Percentiles rank a stretch among this genome's conserved stretches.
phyloP scores from a whole-genome alignment of 1,139 yeast species.

The Taiozyma sp. region DNA sequence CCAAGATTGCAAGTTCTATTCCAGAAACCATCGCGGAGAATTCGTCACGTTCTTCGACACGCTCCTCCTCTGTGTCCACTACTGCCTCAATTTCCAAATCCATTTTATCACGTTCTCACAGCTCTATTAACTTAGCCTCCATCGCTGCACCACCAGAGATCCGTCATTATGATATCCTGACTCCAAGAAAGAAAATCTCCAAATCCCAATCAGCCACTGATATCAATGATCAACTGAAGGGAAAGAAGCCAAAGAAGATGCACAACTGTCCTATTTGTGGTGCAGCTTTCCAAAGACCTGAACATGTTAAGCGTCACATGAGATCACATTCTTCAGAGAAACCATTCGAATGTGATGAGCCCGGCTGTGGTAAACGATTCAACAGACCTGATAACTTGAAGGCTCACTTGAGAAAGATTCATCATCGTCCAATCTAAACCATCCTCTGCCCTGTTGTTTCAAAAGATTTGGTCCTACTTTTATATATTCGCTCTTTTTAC shows the following conservation, averaged over 20 bases:
- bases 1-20: conserved; percentile 4
- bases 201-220: conserved; percentile 15
- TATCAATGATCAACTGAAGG: conserved; percentile 5
- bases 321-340: conserved; percentile 84
- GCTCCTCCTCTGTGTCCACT: conserved; percentile 4
- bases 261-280: conserved; percentile 79
- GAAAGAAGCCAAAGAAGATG: conserved; percentile 51
- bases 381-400: conserved; percentile 64
- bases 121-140: conserved; percentile 20
- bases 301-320: conserved; percentile 88
- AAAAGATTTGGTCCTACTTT: neutral
- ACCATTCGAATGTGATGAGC: conserved; percentile 73
- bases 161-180: conserved; percentile 19
- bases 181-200: conserved; percentile 16
- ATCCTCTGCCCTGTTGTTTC: too few relatives aligned
- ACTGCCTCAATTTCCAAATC: conserved; percentile 1
- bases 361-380: conserved; percentile 74
- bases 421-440: conserved; percentile 22
- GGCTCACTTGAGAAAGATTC: conserved; percentile 64
- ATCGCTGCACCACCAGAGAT: conserved; percentile 19
- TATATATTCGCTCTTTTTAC: neutral
- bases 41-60: conserved; percentile 8
- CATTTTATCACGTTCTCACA: conserved; percentile 21
- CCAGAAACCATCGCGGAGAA: conserved; percentile 4
- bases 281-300: conserved; percentile 78